Evolutionary conservation across 495 filamentous ascomycete genomes (phyloP).

Genomic region (Penicillium salamii): DNA sequence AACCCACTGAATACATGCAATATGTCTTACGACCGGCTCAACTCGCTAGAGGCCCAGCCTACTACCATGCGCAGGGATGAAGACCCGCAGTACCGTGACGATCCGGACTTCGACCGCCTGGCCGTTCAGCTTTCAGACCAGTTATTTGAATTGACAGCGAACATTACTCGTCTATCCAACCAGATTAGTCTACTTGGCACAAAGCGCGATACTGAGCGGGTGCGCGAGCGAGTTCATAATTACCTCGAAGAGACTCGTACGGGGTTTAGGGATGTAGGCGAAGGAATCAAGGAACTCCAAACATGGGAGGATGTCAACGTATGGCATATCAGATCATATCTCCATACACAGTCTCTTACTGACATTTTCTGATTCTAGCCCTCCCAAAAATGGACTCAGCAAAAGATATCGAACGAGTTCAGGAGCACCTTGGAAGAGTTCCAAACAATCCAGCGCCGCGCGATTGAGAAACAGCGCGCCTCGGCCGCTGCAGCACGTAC

Average conservation of each 20-base stretch:
- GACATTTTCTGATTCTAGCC: slow-evolving; percentile 51
- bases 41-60: slow-evolving; percentile 78
- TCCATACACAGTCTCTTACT: neutral
- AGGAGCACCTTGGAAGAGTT: slow-evolving; percentile 83
- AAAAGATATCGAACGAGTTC: slow-evolving; percentile 91
- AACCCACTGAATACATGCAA: slow-evolving; percentile 10
- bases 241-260: slow-evolving; percentile 79
- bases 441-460: slow-evolving; percentile 81
- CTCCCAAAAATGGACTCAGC: slow-evolving; percentile 89
- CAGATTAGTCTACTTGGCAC: slow-evolving; percentile 86
- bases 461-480: slow-evolving; percentile 87
- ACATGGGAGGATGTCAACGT: slow-evolving; percentile 91
- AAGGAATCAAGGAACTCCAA: slow-evolving; percentile 88
- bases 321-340: slow-evolving; percentile 29
- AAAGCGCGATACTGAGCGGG: slow-evolving; percentile 82
- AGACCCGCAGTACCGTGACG: slow-evolving; percentile 76
- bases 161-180: slow-evolving; percentile 74
- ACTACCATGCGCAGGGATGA: slow-evolving; percentile 62
- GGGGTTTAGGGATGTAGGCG: slow-evolving; percentile 89
- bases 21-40: slow-evolving; percentile 92
- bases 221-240: slow-evolving; percentile 84
- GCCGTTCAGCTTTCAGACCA: slow-evolving; percentile 79
- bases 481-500: slow-evolving; percentile 76
- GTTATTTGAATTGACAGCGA: slow-evolving; percentile 82
- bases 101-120: slow-evolving; percentile 84